Evolutionary conservation across 306 rosid genomes (phyloP), one percentile per base, ranked within the genome.

Genomic region (Citrullus colocynthis): DNA sequence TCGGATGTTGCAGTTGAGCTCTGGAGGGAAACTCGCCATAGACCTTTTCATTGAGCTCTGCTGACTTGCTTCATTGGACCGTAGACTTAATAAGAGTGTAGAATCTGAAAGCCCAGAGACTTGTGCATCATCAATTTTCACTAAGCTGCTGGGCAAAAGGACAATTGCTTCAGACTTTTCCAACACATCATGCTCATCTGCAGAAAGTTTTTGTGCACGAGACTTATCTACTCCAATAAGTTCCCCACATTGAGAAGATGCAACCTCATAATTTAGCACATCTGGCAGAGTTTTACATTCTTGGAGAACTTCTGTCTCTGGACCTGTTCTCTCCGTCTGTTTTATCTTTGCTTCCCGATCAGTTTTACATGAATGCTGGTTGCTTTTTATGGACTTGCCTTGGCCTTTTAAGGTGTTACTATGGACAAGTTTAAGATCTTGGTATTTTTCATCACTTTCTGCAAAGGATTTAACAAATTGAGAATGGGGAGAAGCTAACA

Each of bases 101-200:
- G 77, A 76, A 82, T 87, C 84, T 80, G 88, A 85, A 83, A 78
- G 28, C 58, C 41, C 48, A 21, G 74, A 34, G 74, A 69, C 86
- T 76, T 83, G 82, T 74, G 82, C 58, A 78, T 87, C 85, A 80
- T 62, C 78, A 74, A 64, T 78, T 81, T 78, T 77, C 70, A 81
- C 82, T 42, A 36, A 64, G 81, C 84, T 86, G 70, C 82, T 78
- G 3, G 91, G 91, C 81, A 87, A 59, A 81, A 85, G 85, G 83
- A 89, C 93, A 79, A 78, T 79, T 16, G 89, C 82, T 83, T 87
- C 80, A 79, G 75, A 80, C 82, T 82, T 87, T 78, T 78, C 82
- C 37, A 75, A 67, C 42, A 80, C 70, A 74, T 21, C 89, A 74
- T 64, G 85, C 67, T 79, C 37, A 44, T 70, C 64, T 61, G 59